Evolutionary conservation across 2,329 filamentous ascomycete genomes (phyloP), one percentile per base, ranked within the genome.

Genomic region (Parascedosporium putredinis): DNA sequence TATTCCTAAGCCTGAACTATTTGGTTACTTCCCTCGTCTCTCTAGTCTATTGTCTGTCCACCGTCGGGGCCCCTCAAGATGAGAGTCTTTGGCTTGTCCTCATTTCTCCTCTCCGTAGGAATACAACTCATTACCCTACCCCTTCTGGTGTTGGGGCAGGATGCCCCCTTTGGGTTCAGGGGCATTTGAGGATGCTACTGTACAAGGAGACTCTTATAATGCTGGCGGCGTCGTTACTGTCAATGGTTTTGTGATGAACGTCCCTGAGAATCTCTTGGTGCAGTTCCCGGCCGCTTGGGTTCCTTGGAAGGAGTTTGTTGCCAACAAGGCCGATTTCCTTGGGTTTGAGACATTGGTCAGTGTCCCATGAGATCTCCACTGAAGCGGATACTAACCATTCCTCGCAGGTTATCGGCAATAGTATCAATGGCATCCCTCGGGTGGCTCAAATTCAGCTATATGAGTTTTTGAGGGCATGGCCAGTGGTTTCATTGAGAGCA

Each of bases 181-280:
- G 63, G 57, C 54, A 3, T 51, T 63, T 18, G 59, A 66, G 50
- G 63, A 59, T 47, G 64, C 62, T 34, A 59, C 60, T 1, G 60
- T 58, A 2, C 54, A 57, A 5, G 63, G 64, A 45, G 56, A 61
- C n/a, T 53, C 59, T 2, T 68, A 61, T 59, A 76, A 75, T 54
- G 62, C 64, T 5, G 73, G 72, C 18, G 73, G 73, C 7, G 60
- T 60, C 12, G 67, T 76, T 14, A 58, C 58, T 0, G 66, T 76
- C 46, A 71, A 71, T 44, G 69, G 69, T 0, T 71, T 67, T 55
- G 61, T 55, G 14, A 66, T 76, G 43, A 63, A 58, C 8, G 69
- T 76, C 2, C 73, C 73, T 3, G 65, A 73, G 57, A 76, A 76
- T 52, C 54, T 75, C 22, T 64, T 73, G 7, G 69, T 73, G 3